Evolutionary conservation across 495 filamentous ascomycete species (phyloP), one percentile per base, ranked within the genome.

Genomic region (Xeromyces bisporus): DNA sequence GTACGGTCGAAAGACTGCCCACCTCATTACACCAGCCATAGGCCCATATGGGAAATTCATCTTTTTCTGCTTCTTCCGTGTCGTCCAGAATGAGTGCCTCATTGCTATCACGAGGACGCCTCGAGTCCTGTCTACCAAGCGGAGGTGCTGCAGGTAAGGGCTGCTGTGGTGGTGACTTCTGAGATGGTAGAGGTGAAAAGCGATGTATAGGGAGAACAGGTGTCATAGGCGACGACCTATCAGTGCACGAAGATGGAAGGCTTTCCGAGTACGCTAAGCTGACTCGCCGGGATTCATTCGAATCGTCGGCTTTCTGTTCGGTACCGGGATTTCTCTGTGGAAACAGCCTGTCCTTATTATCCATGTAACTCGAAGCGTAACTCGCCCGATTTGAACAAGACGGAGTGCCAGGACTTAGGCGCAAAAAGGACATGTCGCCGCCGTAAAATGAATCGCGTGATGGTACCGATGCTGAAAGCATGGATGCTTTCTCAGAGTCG

Each of bases 71-170:
- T 2, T 51, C 49, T 7, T 43, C 40, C 2, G 38, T 32, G 2
- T 47, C 40, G 7, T 43, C 43, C 6, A 61, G 30, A 26, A 54
- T 47, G 20, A 64, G 60, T 10, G 56, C 56, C 31, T 51, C 53
- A 31, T 57, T 64, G 40, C 60, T 64, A 39, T 64, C 60, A 0
- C 56, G 62, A 23, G 57, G 53, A 31, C 60, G 51, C 16, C 57
- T 46, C 12, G 56, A 51, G 33, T 62, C 57, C 29, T 44, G 55
- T 31, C 51, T 46, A 27, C 50, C 48, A 12, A 46, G 47, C n/a
- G 49, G 37, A 1, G 59, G 57, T 15, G 57, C 43, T 17, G 52
- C 52, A 4, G 55, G 59, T 0, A 51, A 52, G 18, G 56, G 54
- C 8, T 46, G 39, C n/a, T 47, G 44, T 11, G 57, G 59, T 6